Conservation (phyloP, 495 filamentous ascomycete species). For the Xeromyces bisporus region DNA sequence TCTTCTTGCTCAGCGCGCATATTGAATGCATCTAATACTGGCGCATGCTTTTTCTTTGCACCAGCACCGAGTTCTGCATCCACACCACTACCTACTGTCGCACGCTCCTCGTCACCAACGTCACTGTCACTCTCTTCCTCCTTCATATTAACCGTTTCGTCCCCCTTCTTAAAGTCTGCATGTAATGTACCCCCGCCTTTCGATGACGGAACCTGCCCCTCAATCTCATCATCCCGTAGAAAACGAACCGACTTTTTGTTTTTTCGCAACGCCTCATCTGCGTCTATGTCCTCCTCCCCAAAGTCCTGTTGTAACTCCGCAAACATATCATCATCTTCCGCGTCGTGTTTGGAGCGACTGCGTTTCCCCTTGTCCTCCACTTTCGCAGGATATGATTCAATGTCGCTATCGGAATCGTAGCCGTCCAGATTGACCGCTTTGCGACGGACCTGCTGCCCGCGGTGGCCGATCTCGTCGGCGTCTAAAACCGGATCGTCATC, state of each 20-base stretch:
- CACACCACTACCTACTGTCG: slow-evolving; percentile 48
- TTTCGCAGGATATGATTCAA: slow-evolving; percentile 68
- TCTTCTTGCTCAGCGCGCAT: slow-evolving; percentile 84
- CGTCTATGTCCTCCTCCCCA: slow-evolving; percentile 34
- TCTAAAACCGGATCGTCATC: slow-evolving; percentile 74
- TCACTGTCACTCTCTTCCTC: slow-evolving; percentile 43
- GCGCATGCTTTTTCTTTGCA: slow-evolving; percentile 80
- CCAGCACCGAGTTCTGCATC: slow-evolving; percentile 84
- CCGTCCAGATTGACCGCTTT: slow-evolving; percentile 90
- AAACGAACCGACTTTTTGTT: slow-evolving; percentile 70
- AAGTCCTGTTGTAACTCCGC: slow-evolving; percentile 53
- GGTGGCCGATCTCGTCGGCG: slow-evolving; percentile 81
- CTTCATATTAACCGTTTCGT: slow-evolving; percentile 28
- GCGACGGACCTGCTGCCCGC: slow-evolving; percentile 61
- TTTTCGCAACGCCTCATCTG: slow-evolving; percentile 32
- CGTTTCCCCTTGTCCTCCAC: slow-evolving; percentile 40
- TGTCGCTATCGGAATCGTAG: slow-evolving; percentile 88
- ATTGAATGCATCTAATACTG: slow-evolving; percentile 94
- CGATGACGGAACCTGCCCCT: slow-evolving; percentile 63
- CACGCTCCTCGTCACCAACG: slow-evolving; percentile 56
- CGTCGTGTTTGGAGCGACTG: slow-evolving; percentile 28
- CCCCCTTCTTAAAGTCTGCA: slow-evolving; percentile 34
- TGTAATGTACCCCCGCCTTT: slow-evolving; percentile 55
- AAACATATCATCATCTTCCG: slow-evolving; percentile 75
- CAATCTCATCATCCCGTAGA: slow-evolving; percentile 56